phyloP scores from a whole-genome alignment of 306 rosid species.

The Lathyrus sativus region DNA sequence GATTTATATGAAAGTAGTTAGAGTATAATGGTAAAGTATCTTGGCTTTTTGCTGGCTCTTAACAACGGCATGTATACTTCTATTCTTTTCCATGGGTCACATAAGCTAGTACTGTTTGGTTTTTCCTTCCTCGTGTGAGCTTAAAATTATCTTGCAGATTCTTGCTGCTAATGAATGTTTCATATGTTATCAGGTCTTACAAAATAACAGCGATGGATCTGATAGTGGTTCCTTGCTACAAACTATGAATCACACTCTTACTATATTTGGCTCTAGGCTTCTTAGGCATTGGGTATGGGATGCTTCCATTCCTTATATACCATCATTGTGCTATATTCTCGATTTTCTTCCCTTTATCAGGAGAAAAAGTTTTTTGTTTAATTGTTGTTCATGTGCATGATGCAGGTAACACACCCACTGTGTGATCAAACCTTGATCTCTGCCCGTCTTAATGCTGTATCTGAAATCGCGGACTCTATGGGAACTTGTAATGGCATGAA shows the following conservation, averaged over 20 bases:
- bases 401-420: slow-evolving; percentile 87
- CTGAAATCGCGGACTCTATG: slow-evolving; percentile 86
- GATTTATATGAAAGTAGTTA: slow-evolving; percentile 1
- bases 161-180: slow-evolving; percentile 27
- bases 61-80: slow-evolving; percentile 6
- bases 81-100: slow-evolving; percentile 19
- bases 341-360: slow-evolving; percentile 7
- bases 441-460: slow-evolving; percentile 86
- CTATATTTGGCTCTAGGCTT: slow-evolving; percentile 90
- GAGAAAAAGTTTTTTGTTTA: slow-evolving; percentile 28
- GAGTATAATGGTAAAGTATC: background rate
- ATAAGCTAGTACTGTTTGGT: slow-evolving; percentile 30
- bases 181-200: slow-evolving; percentile 61
- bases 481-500: slow-evolving; percentile 58
- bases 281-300: slow-evolving; percentile 83
- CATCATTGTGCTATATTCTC: slow-evolving; percentile 26
- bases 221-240: slow-evolving; percentile 87
- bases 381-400: slow-evolving; percentile 43
- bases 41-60: slow-evolving; percentile 12
- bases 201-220: slow-evolving; percentile 83
- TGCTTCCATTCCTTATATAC: slow-evolving; percentile 25
- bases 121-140: slow-evolving; percentile 19
- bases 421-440: slow-evolving; percentile 77
- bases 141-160: slow-evolving; percentile 22
- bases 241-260: slow-evolving; percentile 80